Evolutionary conservation across 1,139 yeast species (phyloP), one percentile per base, ranked within the genome.

Genomic region (Yamadazyma epiphylla): DNA sequence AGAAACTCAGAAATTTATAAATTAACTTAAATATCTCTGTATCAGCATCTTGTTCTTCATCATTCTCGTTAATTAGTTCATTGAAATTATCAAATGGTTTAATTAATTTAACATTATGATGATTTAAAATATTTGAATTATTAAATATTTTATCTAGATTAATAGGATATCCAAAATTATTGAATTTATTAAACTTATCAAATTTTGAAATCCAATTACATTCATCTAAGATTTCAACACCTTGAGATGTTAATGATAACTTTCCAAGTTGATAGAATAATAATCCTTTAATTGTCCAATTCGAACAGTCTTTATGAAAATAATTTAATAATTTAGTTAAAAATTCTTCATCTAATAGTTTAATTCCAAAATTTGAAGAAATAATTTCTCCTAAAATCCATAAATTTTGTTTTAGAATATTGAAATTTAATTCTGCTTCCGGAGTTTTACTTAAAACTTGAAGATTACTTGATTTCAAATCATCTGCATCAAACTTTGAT

Each of bases 321-420:
- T 55, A 8, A 76, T 67, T 25, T 81, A 70, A 36, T 75, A 77
- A 27, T 66, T 70, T 5, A 77, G 74, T n/a, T 26, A 41, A 26
- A 75, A 60, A 8, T 70, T 72, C 19, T 38, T 37, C 30, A 39
- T 50, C 41, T 11, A 87, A 54, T 24, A 86, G 63, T 26, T 76
- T 74, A 19, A 82, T 76, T 0, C 95, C 96, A 33, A 68, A 62
- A 19, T 66, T 66, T 1, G 83, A 74, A 7, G 88, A 74, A 2
- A 89, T 88, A 24, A 88, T 79, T 45, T 80, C 80, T 0, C 96
- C 96, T 25, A 86, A 67, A 3, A 94, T 82, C 96, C 97, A 91
- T 28, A 89, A 50, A 28, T 83, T 76, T 11, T 89, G 87, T 48
- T 85, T 86, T 16, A 88, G 53, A 10, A 17, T 47, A 81, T 84